Base-by-base conservation (phyloP, 257 asterid genomes). In the Solanum ahanhuiri region DNA sequence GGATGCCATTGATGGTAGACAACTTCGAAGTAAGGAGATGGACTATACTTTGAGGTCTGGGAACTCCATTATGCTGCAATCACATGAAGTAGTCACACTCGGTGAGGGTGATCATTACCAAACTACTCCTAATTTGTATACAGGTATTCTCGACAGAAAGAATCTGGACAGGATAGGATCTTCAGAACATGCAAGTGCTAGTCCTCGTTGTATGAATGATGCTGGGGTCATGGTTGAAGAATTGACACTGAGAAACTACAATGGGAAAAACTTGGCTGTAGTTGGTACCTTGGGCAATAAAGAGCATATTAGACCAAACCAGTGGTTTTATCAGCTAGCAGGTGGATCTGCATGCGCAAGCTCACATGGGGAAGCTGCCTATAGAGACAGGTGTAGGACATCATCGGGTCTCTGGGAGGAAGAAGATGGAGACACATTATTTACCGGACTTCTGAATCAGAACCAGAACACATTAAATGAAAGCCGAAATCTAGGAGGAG, bases 151-250 rank as follows among this genome's bases (percentile, higher is more conserved):
- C 77, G 92, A 92, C 82, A 92, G 89, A 41, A 92, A 92, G 87
- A 90, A 90, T 88, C 90, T 91, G 84, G 98, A 91, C 70, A 91
- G 98, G 89, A 89, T 94, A 73, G 96, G 92, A 90, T 94, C 96
- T 81, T 96, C 98, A 66, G 99, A 92, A 87, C 95, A 90, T 86
- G 98, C 98, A 63, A 92, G 97, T 90, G 94, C 92, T 69, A 95
- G 98, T 88, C 97, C 98, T 37, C 98, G 87, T 83, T 93, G 97
- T 85, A 87, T 88, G 90, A 93, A 95, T 89, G 92, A 91, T 87
- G 84, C 96, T 54, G 96, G 95, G 81, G 85, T 86, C 88, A 93
- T 91, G 92, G 97, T 95, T 86, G 96, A 93, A 88, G 98, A 95
- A 89, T 88, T 96, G 93, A 94, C 96, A 39, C 85, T 95, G 84